phyloP scores from a whole-genome alignment of 768 basidiomycete species.

The Pholiota molesta region DNA sequence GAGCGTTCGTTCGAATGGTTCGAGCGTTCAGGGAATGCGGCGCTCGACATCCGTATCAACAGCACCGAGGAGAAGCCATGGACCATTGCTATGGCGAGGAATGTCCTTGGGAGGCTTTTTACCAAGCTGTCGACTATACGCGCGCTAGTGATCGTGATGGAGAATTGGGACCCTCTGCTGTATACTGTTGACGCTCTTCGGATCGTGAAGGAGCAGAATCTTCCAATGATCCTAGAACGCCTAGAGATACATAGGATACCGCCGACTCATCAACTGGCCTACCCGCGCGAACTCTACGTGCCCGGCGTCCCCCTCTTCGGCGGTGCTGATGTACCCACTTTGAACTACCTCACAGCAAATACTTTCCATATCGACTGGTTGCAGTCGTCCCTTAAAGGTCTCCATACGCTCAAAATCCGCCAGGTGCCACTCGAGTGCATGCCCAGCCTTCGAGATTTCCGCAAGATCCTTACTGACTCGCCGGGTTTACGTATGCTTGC shows the following conservation, averaged over 20 bases:
- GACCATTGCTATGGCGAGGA: conserved; percentile 44
- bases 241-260: conserved; percentile 73
- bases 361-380: conserved; percentile 68
- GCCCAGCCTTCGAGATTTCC: conserved; percentile 54
- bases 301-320: conserved; percentile 50
- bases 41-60: conserved; percentile 66
- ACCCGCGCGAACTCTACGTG: conserved; percentile 35
- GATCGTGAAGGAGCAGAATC: conserved; percentile 32
- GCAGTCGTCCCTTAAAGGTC: conserved; percentile 47
- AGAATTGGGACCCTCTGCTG: conserved; percentile 57
- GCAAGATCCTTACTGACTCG: conserved; percentile 50
- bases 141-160: conserved; percentile 58
- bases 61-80: conserved; percentile 39
- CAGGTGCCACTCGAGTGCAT: conserved; percentile 55
- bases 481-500: conserved; percentile 56
- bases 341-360: conserved; percentile 56
- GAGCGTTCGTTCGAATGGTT: conserved; percentile 59
- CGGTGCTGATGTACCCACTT: conserved; percentile 44
- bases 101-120: conserved; percentile 54
- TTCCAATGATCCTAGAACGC: conserved; percentile 53
- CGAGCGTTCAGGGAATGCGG: conserved; percentile 53
- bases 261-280: too few relatives aligned
- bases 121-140: conserved; percentile 59
- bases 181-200: conserved; percentile 53
- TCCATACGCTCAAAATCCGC: conserved; percentile 70